Percentiles rank a stretch among this genome's conserved stretches.
These are phyloP conservation scores for Dactylonectria estremocensis DNA, from an alignment of 2,329 filamentous ascomycete genomes.

Conservation along the genomic window DNA sequence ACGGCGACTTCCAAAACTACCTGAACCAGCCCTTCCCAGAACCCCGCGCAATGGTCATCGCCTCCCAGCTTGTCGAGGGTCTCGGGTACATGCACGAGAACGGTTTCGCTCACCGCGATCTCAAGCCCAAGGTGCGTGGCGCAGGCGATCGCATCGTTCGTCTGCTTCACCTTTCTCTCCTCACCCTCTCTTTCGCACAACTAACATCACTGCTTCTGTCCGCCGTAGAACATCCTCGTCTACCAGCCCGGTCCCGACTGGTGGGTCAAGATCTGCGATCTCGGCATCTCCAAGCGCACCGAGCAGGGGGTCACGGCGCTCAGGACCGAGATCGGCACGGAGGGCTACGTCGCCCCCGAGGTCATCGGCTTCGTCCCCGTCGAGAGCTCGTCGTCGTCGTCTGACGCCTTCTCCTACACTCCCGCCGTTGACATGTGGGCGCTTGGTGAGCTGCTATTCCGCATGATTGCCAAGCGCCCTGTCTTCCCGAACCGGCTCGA, in stretches of 20 bases:
- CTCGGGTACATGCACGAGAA: conserved; percentile 2
- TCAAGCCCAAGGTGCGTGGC: conserved; percentile 7
- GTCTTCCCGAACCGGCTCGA: neutral
- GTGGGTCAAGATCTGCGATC: conserved; percentile 15
- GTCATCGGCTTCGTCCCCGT: neutral
- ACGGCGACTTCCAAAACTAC: conserved; percentile 7
- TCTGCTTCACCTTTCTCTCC: too few relatives aligned
- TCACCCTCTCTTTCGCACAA: neutral
- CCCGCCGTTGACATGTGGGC: conserved; percentile 10
- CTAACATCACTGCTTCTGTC: neutral
- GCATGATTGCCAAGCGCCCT: neutral
- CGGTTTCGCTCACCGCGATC: conserved; percentile 11
- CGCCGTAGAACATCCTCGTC: conserved; percentile 15
- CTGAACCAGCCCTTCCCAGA: conserved; percentile 4
- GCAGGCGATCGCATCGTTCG: too few relatives aligned
- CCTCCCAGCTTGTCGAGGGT: conserved; percentile 5
- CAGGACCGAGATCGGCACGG: conserved; percentile 1
- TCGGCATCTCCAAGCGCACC: conserved; percentile 19
- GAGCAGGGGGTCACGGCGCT: neutral
- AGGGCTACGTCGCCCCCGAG: conserved; percentile 10
- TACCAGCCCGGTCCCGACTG: neutral
- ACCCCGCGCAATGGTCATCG: neutral
- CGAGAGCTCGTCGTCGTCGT: neutral
- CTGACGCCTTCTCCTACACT: neutral
- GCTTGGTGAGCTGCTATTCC: conserved; percentile 4